Evolutionary conservation across 2,329 filamentous ascomycete genomes (phyloP), one percentile per base, ranked within the genome.

Genomic region (Paraphoma chrysanthemicola): DNA sequence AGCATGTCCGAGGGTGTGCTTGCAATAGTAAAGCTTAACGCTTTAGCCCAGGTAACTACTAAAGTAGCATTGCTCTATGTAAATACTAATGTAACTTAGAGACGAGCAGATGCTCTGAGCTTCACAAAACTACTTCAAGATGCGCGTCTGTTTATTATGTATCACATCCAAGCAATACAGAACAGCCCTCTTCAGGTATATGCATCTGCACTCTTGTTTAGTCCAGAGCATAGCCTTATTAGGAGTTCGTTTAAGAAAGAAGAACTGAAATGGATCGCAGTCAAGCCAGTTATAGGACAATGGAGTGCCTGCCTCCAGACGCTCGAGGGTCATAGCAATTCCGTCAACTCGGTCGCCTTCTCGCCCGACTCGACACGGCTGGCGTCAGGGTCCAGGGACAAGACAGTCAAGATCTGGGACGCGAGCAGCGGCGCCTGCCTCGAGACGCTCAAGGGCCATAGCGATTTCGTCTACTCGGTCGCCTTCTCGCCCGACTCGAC

Each of bases 131-230:
- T 63, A 18, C 18, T 62, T 50, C 30, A 64, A 18, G 64, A 69
- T 44, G 58, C 59, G 17, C 48, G 33, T 6, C 56, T 57, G 48
- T 72, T 74, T 46, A 53, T 69, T 38, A 63, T 64, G 56, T 69
- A 62, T 41, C 59, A 67, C 55, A 64, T 59, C 38, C 16, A 36
- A 17, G 46, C 44, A 47, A 70, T 70, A 29, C 60, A 65, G 52
- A 53, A 44, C 38, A 54, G 17, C 23, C 66, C 67, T 51, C 58
- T 72, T 14, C 68, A 73, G 38, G 18, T 53, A 54, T 72, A 72
- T 56, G 53, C 49, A 39, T 67, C 67, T 43, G 64, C 62, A 8
- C 59, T 72, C 1, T 36, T 67, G 44, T 70, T 64, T 41, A 66
- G 65, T 52, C 67, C 62, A 41, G 50, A 31, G 28, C 9, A 43